A percentile compares a stretch with the other conserved stretches of the same genome.
Conservation (phyloP, 106 monocot genomes). For the Agapanthus africanus region DNA sequence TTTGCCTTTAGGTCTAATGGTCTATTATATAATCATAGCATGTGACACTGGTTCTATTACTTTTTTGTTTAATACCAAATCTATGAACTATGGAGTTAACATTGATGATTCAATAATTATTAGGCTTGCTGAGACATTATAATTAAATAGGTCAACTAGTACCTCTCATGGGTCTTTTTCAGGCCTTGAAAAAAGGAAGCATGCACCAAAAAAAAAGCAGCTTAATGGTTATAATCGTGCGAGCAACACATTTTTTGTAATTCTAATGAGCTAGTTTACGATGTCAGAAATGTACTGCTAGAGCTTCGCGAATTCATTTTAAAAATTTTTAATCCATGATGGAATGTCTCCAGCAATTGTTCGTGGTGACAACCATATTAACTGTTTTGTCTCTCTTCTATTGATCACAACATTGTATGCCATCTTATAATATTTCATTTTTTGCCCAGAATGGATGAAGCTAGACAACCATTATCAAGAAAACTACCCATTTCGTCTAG, state of each 20-base stretch:
- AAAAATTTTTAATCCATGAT: not conserved
- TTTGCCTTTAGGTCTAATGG: not conserved
- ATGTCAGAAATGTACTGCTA: not conserved
- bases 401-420: not conserved
- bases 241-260: no score
- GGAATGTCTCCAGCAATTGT: not conserved
- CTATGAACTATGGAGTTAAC: not conserved
- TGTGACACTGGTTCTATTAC: not conserved
- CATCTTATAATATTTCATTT: not conserved
- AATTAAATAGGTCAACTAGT: no score
- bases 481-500: conserved; percentile 70
- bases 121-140: not conserved
- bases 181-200: no score
- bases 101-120: not conserved
- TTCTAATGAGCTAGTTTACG: not conserved
- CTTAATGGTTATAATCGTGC: no score
- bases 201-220: no score
- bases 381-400: not conserved
- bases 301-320: not conserved
- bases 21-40: not conserved
- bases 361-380: not conserved
- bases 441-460: conserved; percentile 76
- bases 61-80: not conserved
- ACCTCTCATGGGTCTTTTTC: not conserved
- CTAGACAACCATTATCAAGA: conserved; percentile 79